Base-by-base conservation (phyloP, 257 asterid species). In the Anisodus tanguticus region DNA sequence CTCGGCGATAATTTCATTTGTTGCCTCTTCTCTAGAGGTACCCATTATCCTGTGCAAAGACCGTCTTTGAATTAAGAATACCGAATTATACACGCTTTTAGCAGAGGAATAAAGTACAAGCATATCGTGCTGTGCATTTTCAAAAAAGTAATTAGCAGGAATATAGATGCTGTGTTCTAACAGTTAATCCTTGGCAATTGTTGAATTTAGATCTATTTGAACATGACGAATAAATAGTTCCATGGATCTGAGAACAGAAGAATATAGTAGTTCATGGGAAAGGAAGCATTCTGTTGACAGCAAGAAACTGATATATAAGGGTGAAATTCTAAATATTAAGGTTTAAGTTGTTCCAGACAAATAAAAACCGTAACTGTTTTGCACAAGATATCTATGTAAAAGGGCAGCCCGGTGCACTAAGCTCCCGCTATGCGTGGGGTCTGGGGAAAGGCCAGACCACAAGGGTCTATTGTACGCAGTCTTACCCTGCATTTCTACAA, bases 1-100 rank as follows among this genome's bases (percentile, higher is more conserved):
- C 63, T 82, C 84, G 70, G 87, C 84, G 80, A 83, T 69, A 88
- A 84, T 87, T 80, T 85, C 88, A 87, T 76, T 85, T 49, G 82
- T 63, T 45, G 79, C 22, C 79, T 89, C 87, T 82, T 83, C 89
- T 84, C 79, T 76, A 12, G 86, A 53, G 67, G 86, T 88, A 89
- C 86, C 90, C 87, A 88, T 82, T 68, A 85, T 47, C 81, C 84
- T 67, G 22, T 9, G 62, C 45, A 76, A 16, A 35, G 49, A 71
- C 67, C 37, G 70, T 55, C 57, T 49, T 82, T 63, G 74, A 83
- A 83, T 85, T 83, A 85, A 68, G 13, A 85, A 45, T 69, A 82
- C 72, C 80, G 80, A 35, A 67, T 68, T 63, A 47, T 80, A 76
- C 83, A 78, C 71, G 84, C 54, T 81, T 26, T 59, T 58, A 66